Percentiles rank a stretch among this genome's conserved stretches.
Conservation (phyloP, 768 basidiomycete genomes). For the Boletellus sp. region DNA sequence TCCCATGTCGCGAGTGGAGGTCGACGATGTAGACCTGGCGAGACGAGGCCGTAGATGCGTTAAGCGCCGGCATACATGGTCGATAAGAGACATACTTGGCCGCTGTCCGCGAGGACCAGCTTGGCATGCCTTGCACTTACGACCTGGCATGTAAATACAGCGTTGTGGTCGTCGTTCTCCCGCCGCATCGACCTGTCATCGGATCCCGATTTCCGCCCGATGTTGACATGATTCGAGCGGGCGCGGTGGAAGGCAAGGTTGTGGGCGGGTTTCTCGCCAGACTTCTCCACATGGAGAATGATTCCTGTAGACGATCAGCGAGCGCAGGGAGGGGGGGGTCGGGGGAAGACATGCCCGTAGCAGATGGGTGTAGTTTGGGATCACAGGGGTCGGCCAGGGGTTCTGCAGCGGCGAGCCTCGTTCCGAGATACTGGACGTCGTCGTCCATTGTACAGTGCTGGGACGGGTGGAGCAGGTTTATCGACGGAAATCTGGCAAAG, state of each 20-base stretch:
- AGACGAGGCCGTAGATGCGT: background rate
- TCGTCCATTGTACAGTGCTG: constrained; percentile 43
- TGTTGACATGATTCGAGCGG: constrained; percentile 48
- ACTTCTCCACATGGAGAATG: constrained; percentile 54
- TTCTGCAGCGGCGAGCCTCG: constrained; percentile 28
- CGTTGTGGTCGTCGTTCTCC: constrained; percentile 43
- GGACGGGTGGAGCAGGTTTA: background rate
- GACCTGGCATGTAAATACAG: constrained; percentile 72
- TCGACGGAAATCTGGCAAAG: background rate
- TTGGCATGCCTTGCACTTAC: constrained; percentile 78
- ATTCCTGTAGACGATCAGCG: constrained; percentile 43
- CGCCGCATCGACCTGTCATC: constrained; percentile 38
- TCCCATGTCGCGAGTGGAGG: constrained; percentile 73
- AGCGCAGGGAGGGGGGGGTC: constrained; percentile 11
- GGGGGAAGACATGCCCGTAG: constrained; percentile 42
- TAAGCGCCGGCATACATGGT: constrained; percentile 19
- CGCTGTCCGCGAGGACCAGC: constrained; percentile 67
- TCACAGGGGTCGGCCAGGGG: constrained; percentile 29
- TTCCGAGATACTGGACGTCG: constrained; percentile 60
- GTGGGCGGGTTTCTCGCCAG: constrained; percentile 42
- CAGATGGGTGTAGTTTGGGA: constrained; percentile 15
- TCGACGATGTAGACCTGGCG: constrained; percentile 66
- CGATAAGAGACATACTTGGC: constrained; percentile 46
- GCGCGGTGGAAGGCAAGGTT: constrained; percentile 51
- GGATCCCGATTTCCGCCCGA: constrained; percentile 63